Percentiles rank a stretch among this genome's conserved stretches.
These are phyloP conservation scores for Acer negundo DNA, from an alignment of 345 rosid species.

Conservation along the genomic window DNA sequence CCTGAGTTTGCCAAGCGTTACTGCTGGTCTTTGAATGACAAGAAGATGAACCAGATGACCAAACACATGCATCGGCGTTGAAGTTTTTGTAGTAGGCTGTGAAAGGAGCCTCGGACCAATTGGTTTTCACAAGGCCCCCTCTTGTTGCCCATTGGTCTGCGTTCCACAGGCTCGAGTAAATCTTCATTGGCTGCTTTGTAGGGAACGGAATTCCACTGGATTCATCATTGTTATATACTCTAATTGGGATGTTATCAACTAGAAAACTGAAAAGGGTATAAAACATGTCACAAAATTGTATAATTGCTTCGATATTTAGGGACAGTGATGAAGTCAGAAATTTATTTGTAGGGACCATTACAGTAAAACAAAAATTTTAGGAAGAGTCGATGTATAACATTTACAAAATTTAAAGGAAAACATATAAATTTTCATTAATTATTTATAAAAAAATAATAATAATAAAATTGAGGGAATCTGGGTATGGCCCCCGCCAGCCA, in stretches of 20 bases:
- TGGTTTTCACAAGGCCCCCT: constrained; percentile 54
- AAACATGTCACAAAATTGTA: not conserved
- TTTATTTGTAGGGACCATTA: no score
- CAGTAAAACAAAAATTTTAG: no score
- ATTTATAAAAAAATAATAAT: no score
- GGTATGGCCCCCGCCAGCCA: no score
- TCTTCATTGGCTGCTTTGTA: constrained; percentile 46
- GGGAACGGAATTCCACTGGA: constrained; percentile 50
- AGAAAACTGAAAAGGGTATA: constrained; percentile 36
- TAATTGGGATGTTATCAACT: constrained; percentile 54
- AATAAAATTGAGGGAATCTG: no score
- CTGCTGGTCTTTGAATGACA: constrained; percentile 18
- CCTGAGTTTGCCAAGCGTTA: constrained; percentile 31
- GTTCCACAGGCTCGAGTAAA: constrained; percentile 62
- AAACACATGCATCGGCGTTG: constrained; percentile 31
- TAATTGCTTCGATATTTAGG: no score
- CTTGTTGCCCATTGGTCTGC: constrained; percentile 66
- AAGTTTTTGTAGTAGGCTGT: constrained; percentile 42
- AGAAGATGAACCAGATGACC: constrained; percentile 35
- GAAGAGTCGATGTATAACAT: no score
- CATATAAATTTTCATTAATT: no score
- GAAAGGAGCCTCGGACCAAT: constrained; percentile 60
- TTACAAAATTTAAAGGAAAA: no score
- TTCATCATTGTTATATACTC: constrained; percentile 62
- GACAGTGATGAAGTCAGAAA: no score